Conservation (phyloP, 805 yeast genomes). For the Candida namnaoensis region DNA sequence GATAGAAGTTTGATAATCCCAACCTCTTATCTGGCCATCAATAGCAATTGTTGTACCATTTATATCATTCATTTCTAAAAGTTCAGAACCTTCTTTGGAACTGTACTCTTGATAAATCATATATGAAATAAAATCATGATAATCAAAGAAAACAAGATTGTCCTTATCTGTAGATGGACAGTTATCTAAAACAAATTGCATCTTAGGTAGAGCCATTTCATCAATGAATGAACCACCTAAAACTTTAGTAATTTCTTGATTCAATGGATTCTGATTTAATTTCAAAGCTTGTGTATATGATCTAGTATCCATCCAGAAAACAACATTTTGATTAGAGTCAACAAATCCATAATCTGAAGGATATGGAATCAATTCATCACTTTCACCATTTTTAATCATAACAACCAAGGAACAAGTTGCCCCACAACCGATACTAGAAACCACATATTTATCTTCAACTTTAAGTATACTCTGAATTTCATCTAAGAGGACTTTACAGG, state of each 20-base stretch:
- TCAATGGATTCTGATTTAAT: too few species aligned
- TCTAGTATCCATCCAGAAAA: constrained; percentile 55
- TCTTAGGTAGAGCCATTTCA: constrained; percentile 52
- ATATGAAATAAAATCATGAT: constrained; percentile 36
- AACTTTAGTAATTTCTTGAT: too few species aligned
- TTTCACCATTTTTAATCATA: constrained; percentile 12
- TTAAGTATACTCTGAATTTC: neutral
- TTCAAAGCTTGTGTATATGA: constrained; percentile 20
- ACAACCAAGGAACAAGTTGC: constrained; percentile 59
- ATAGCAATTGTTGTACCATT: constrained; percentile 26
- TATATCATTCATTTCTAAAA: neutral
- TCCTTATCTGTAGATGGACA: constrained; percentile 11
- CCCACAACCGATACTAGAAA: constrained; percentile 29
- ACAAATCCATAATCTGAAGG: constrained; percentile 21
- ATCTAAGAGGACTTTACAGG: constrained; percentile 19
- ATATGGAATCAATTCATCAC: constrained; percentile 17
- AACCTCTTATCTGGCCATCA: constrained; percentile 54
- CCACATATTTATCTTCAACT: neutral
- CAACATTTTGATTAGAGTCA: constrained; percentile 27
- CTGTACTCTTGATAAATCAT: too few species aligned
- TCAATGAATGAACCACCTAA: constrained; percentile 39
- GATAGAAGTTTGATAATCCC: constrained; percentile 25
- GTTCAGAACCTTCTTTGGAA: too few species aligned
- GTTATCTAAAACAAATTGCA: constrained; percentile 27
- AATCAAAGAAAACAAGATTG: constrained; percentile 34